Evolutionary conservation across 179 eudicot genomes (phyloP).

Genomic region (Drosera spatulata): DNA sequence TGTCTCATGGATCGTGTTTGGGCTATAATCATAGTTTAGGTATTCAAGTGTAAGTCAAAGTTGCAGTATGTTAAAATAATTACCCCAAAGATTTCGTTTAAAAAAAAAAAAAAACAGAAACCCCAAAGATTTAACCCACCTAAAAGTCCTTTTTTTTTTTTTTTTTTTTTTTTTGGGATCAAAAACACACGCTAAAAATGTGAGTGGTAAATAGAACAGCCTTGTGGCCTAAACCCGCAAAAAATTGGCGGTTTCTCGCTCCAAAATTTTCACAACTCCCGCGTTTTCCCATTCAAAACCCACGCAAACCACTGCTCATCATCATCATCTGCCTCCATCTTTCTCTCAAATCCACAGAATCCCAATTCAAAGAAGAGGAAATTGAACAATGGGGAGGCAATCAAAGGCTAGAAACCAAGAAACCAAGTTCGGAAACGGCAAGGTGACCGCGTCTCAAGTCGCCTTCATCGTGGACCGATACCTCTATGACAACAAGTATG

Average conservation of each 20-base stretch:
- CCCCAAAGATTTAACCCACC: too few relatives aligned
- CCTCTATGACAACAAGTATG: conserved; percentile 55
- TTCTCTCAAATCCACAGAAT: neutral
- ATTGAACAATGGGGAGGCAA: conserved; percentile 31
- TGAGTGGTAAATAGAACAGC: too few relatives aligned
- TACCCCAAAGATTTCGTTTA: too few relatives aligned
- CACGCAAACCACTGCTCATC: neutral
- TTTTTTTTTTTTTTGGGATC: too few relatives aligned
- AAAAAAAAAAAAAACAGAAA: too few relatives aligned
- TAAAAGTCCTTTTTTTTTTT: too few relatives aligned
- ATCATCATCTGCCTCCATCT: neutral
- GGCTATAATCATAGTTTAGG: too few relatives aligned
- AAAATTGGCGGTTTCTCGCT: neutral
- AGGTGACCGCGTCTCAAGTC: conserved; percentile 64
- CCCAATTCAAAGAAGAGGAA: neutral
- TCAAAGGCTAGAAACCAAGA: conserved; percentile 25
- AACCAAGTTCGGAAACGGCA: conserved; percentile 43
- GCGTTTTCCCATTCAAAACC: neutral
- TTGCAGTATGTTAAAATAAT: too few relatives aligned
- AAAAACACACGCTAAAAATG: too few relatives aligned
- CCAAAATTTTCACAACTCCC: neutral
- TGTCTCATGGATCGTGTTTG: too few relatives aligned
- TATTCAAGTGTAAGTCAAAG: too few relatives aligned
- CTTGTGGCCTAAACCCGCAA: neutral
- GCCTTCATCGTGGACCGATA: conserved; percentile 88